Evolutionary conservation across 164 flowering plant genomes (phyloP).

Genomic region (Magnolia officinalis): DNA sequence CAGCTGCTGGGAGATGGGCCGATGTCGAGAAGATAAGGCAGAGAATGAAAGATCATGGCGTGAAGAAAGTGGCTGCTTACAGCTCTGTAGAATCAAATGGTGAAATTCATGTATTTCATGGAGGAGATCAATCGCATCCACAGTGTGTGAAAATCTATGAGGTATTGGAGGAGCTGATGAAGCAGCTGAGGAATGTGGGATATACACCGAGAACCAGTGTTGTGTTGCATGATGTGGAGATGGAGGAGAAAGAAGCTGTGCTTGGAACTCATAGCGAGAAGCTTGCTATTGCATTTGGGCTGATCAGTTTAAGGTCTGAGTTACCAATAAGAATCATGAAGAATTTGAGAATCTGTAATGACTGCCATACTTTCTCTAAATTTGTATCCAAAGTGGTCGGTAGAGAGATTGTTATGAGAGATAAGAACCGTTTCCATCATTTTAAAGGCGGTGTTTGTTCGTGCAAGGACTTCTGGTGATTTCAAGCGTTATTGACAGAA

Average conservation of each 20-base stretch:
- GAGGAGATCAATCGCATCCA: constrained; percentile 10
- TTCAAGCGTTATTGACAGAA: too few species aligned
- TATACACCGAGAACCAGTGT: constrained; percentile 1
- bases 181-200: background rate
- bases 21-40: constrained; percentile 15
- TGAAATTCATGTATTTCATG: constrained; percentile 7
- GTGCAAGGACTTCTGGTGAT: constrained; percentile 10
- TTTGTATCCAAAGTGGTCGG: background rate
- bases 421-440: constrained; percentile 10
- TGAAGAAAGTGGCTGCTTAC: constrained; percentile 7
- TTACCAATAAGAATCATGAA: constrained; percentile 3
- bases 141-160: constrained; percentile 2
- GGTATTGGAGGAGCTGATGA: constrained; percentile 8
- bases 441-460: constrained; percentile 8
- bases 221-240: constrained; percentile 10
- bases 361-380: constrained; percentile 11
- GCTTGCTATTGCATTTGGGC: constrained; percentile 15
- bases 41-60: constrained; percentile 10
- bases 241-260: constrained; percentile 4
- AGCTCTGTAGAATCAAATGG: constrained; percentile 12
- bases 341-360: constrained; percentile 7
- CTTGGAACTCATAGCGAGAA: constrained; percentile 12
- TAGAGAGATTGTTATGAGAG: constrained; percentile 8
- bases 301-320: background rate
- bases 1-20: constrained; percentile 14